These are phyloP conservation scores for Castanea mollissima DNA, from an alignment of 306 rosid genomes.

Conservation along the genomic window DNA sequence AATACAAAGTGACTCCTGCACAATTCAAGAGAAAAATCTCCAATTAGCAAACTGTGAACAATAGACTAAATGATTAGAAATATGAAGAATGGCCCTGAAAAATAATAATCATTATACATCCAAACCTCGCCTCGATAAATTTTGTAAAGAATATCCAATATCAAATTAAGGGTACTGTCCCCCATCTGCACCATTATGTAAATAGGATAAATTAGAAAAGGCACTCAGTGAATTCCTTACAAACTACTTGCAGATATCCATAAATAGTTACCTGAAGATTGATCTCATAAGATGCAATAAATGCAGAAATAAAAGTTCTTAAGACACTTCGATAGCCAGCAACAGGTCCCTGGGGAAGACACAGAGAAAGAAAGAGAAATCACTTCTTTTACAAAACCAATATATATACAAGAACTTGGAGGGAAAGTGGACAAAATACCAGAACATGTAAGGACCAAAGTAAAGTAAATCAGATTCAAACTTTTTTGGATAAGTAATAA, in stretches of 20 bases:
- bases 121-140: conserved; percentile 95
- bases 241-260: conserved; percentile 22
- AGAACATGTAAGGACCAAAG: neutral
- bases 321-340: conserved; percentile 84
- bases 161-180: conserved; percentile 50
- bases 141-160: conserved; percentile 87
- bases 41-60: conserved; percentile 24
- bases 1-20: conserved; percentile 87
- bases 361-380: conserved; percentile 11
- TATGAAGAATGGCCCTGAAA: conserved; percentile 19
- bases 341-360: conserved; percentile 59
- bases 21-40: conserved; percentile 26
- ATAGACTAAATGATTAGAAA: conserved; percentile 14
- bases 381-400: conserved; percentile 7
- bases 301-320: conserved; percentile 84
- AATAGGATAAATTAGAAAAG: conserved; percentile 40
- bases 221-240: conserved; percentile 5
- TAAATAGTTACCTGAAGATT: conserved; percentile 61
- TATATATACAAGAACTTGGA: conserved; percentile 1
- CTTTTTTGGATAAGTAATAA: too few species aligned
- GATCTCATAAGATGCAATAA: conserved; percentile 91
- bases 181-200: conserved; percentile 55
- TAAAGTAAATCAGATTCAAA: neutral
- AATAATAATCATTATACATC: conserved; percentile 41
- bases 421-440: neutral